Conservation (phyloP, 2,329 filamentous ascomycete species). For the Cercospora beticola region DNA sequence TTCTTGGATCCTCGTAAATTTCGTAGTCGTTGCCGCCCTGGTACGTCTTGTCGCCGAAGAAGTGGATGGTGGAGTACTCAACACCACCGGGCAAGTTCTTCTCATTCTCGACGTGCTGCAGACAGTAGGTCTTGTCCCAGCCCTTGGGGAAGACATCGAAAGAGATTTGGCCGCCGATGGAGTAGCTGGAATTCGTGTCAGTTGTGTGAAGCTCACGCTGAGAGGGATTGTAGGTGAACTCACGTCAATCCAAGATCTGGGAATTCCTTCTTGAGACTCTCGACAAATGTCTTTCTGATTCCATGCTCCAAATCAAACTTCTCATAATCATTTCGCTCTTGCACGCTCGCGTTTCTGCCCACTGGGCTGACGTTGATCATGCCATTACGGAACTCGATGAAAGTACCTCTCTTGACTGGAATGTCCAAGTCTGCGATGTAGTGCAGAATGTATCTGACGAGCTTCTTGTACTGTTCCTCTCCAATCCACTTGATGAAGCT, state of each 20-base stretch:
- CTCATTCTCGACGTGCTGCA: conserved; percentile 81
- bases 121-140: conserved; percentile 99
- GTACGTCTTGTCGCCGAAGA: conserved; percentile 96
- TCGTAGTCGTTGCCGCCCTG: conserved; percentile 93
- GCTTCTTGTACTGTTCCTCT: conserved; percentile 78
- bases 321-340: conserved; percentile 81
- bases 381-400: conserved; percentile 85
- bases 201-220: not conserved
- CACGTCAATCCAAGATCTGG: conserved; percentile 80
- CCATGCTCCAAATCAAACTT: conserved; percentile 75
- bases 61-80: conserved; percentile 85
- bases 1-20: conserved; percentile 80
- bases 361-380: conserved; percentile 86
- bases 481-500: conserved; percentile 92
- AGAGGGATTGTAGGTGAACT: conserved; percentile 41
- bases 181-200: conserved; percentile 60
- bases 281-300: conserved; percentile 74
- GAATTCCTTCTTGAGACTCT: conserved; percentile 75
- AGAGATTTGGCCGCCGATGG: conserved; percentile 94
- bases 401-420: conserved; percentile 79
- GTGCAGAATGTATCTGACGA: conserved; percentile 73
- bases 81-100: conserved; percentile 64
- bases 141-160: conserved; percentile 96
- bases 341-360: conserved; percentile 77
- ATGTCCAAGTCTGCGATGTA: conserved; percentile 83